Base-by-base conservation (phyloP, 1,284 basidiomycete species). In the Austroboletus niveus region DNA sequence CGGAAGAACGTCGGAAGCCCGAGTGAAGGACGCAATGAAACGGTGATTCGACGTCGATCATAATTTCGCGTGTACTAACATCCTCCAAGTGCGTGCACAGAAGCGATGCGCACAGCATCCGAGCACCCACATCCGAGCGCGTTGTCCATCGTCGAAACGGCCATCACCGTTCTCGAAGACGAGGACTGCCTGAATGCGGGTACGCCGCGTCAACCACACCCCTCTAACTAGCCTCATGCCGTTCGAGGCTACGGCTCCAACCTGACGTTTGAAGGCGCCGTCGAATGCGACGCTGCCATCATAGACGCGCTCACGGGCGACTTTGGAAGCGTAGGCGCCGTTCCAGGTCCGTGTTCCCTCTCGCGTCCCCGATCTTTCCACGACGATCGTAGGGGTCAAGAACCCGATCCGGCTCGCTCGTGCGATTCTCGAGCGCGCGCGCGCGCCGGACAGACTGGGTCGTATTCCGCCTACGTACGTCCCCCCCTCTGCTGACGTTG, bases 221-320 rank as follows among this genome's bases (percentile, higher is more conserved):
- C 11, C 34, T 4, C 6, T n/a, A 6, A 9, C 34, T n/a, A 11
- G 5, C 15, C 34, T 11, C 34, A 35, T 5, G 12, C 34, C 34
- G 11, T 39, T 34, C 34, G 4, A 47, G 87, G 87, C 0, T 81
- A 77, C 54, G 88, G 89, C 6, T 87, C 89, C 1, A 91, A 91
- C 65, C 70, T 91, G 39, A 89, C 86, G 0, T 56, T 82, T 8
- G 72, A 78, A 20, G 87, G 88, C 9, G 72, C 69, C 2, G 87
- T 89, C 17, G 88, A 91, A 69, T 90, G 88, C 59, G 88, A 91
- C 60, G 88, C 88, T 1, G 76, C 86, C 9, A 72, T 91, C 52
- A 88, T 89, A 84, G 75, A 80, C 48, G 80, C 78, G 1, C 51
- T 46, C 10, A 69, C 69, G 4, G 68, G 72, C 40, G 71, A 74